Evolutionary conservation across 176 grass and related monocot species (phyloP).

Genomic region (maize (Zea mays)): DNA sequence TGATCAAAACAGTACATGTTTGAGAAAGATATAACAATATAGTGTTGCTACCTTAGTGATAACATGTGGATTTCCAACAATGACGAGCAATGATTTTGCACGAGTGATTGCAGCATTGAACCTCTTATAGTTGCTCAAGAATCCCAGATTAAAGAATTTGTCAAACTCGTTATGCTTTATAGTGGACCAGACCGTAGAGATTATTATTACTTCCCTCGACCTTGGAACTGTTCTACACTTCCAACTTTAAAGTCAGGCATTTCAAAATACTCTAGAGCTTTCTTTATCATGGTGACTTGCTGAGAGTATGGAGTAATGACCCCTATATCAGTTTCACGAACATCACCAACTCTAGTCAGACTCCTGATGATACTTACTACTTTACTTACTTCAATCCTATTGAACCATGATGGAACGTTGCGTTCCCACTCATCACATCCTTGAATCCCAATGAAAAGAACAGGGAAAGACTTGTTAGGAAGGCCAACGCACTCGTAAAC

Average conservation of each 20-base stretch:
- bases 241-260: conserved; percentile 80
- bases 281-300: conserved; percentile 79
- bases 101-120: conserved; percentile 93
- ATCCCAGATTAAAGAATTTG: conserved; percentile 73
- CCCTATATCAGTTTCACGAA: conserved; percentile 65
- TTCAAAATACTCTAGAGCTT: conserved; percentile 69
- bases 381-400: conserved; percentile 87
- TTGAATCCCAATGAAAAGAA: conserved; percentile 94
- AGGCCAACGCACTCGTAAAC: conserved; percentile 60
- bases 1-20: too few species aligned
- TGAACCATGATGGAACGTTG: conserved; percentile 90
- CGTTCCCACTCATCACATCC: conserved; percentile 92
- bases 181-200: conserved; percentile 92
- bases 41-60: conserved; percentile 63
- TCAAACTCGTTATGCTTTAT: conserved; percentile 85
- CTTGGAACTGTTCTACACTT: conserved; percentile 93
- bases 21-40: conserved; percentile 6
- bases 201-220: conserved; percentile 87
- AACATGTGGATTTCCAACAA: conserved; percentile 88
- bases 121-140: conserved; percentile 74
- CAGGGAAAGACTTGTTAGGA: conserved; percentile 83
- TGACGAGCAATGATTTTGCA: conserved; percentile 80
- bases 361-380: conserved; percentile 72
- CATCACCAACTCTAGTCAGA: conserved; percentile 51
- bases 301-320: conserved; percentile 85